Evolutionary conservation across 1,139 yeast genomes (phyloP), one percentile per base, ranked within the genome.

Genomic region (Yamadazyma atlantica): DNA sequence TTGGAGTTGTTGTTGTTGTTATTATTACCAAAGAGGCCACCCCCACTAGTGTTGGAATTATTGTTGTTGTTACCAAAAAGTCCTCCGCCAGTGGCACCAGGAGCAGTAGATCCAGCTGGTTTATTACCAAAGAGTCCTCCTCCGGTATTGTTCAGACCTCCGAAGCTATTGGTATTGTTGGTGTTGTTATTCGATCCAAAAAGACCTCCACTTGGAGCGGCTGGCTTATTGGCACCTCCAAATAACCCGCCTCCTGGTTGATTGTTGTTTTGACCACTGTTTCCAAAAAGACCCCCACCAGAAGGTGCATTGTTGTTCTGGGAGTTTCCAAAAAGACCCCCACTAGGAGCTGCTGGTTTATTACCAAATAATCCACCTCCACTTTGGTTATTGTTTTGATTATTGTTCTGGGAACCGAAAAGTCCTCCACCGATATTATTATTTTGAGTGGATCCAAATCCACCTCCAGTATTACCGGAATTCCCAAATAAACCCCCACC

Each of bases 21-120:
- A 32, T 54, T 51, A 16, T 43, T 31, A 15, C 77, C 78, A 54
- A 73, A 69, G 7, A 64, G 45, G 3, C 68, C 60, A n/a, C 43
- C 42, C 11, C 50, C 48, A 4, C 47, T 37, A 12, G 44, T 42
- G 24, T 38, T 40, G n/a, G 44, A n/a, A n/a, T n/a, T 36, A 21
- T 39, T 41, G 29, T 43, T 35, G 23, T 36, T 39, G 27, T 28
- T 51, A n/a, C 73, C 73, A 46, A 66, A 63, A n/a, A 60, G 43
- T 1, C 53, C 52, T 27, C 64, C 60, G 18, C 62, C 58, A 15
- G 43, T 32, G 13, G 41, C 18, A n/a, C 14, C 24, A 10, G 37
- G 22, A 26, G 27, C 27, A 12, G 42, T 14, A 4, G 37, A n/a
- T 19, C 17, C 27, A 10, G 42, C 37, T 3, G 42, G 42, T 32